These are phyloP conservation scores for Fusarium goolgardi DNA, from an alignment of 2,329 filamentous ascomycete genomes.

Conservation along the genomic window DNA sequence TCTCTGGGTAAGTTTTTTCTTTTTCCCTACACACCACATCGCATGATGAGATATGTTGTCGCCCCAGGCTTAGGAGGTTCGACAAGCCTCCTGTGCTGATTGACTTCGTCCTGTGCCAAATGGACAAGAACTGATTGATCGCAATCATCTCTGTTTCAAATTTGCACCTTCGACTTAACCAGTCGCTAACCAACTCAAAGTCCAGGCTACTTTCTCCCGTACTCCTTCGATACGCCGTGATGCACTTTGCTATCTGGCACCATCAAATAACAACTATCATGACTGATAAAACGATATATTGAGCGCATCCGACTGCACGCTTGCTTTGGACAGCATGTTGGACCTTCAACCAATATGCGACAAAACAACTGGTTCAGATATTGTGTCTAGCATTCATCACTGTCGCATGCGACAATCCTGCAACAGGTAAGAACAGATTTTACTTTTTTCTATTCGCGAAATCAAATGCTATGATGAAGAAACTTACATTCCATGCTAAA, in stretches of 20 bases:
- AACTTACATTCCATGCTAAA: slow-evolving; percentile 82
- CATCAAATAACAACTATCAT: too few relatives aligned
- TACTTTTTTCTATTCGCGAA: slow-evolving; percentile 30
- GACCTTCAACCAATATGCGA: slow-evolving; percentile 17
- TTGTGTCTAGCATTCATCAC: not conserved
- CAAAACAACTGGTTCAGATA: slow-evolving; percentile 11
- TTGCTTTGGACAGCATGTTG: slow-evolving; percentile 11
- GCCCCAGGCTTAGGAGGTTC: slow-evolving; percentile 62
- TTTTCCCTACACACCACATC: slow-evolving; percentile 28
- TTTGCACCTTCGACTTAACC: slow-evolving; percentile 1
- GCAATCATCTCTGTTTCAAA: slow-evolving; percentile 25
- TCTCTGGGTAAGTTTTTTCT: slow-evolving; percentile 36
- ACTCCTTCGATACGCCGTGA: slow-evolving; percentile 48
- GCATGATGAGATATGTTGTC: slow-evolving; percentile 62
- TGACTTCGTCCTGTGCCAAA: slow-evolving; percentile 68
- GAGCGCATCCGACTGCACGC: slow-evolving; percentile 39
- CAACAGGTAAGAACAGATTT: slow-evolving; percentile 46
- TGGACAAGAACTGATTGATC: slow-evolving; percentile 61
- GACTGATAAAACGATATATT: slow-evolving; percentile 30
- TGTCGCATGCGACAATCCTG: not conserved
- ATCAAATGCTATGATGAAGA: slow-evolving; percentile 69
- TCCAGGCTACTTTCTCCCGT: slow-evolving; percentile 8
- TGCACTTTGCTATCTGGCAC: slow-evolving; percentile 20
- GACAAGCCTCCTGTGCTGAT: slow-evolving; percentile 61
- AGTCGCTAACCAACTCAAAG: slow-evolving; percentile 42